Evolutionary conservation across 2,329 filamentous ascomycete species (phyloP).

Genomic region (Catunica adiposa): DNA sequence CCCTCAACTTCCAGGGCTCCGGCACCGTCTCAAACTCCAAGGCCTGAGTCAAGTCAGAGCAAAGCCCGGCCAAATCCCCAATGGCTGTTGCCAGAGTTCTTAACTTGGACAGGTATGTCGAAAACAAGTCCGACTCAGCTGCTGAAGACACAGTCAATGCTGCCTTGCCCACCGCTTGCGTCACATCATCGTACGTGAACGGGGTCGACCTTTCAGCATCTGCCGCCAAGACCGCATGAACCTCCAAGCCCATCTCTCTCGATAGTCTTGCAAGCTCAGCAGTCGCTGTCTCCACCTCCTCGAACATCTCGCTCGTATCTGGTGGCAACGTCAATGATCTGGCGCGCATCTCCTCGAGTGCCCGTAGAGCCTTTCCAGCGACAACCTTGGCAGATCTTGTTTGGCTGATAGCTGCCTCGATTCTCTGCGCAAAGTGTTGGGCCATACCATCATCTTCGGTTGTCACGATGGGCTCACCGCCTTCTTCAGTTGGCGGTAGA

Average conservation of each 20-base stretch:
- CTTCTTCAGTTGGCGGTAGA: conserved; percentile 5
- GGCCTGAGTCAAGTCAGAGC: conserved; percentile 53
- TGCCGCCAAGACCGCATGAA: conserved; percentile 46
- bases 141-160: conserved; percentile 25
- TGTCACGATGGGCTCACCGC: conserved; percentile 2
- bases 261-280: conserved; percentile 49
- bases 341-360: conserved; percentile 59
- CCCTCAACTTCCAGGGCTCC: conserved; percentile 70
- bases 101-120: conserved; percentile 49
- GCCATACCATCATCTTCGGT: conserved; percentile 46
- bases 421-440: conserved; percentile 50
- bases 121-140: conserved; percentile 53
- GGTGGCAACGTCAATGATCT: conserved; percentile 57
- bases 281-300: conserved; percentile 48
- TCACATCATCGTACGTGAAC: conserved; percentile 49
- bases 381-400: conserved; percentile 73
- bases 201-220: conserved; percentile 57
- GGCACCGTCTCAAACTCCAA: conserved; percentile 62
- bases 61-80: conserved; percentile 52
- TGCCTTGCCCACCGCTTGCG: conserved; percentile 43
- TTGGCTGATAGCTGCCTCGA: conserved; percentile 56
- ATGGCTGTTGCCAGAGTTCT: conserved; percentile 47
- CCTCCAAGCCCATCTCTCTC: conserved; percentile 47
- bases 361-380: conserved; percentile 58
- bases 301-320: conserved; percentile 52